Base-by-base conservation (phyloP, 1,139 yeast genomes). In the Yamadazyma songkhlaensis region DNA sequence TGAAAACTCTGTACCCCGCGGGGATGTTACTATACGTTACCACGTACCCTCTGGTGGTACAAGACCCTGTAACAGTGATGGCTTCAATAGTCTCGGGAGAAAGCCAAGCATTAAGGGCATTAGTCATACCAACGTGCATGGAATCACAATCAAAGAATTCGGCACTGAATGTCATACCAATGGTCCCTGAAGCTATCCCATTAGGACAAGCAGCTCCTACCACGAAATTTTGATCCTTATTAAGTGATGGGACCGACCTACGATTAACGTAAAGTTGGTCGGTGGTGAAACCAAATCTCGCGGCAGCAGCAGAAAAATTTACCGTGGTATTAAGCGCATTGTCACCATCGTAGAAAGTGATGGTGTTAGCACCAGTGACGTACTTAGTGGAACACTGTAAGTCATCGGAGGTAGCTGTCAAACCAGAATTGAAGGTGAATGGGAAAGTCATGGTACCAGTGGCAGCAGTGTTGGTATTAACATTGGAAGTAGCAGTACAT, bases 1-100 rank as follows among this genome's bases (percentile, higher is more conserved):
- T 41, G 40, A 49, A 63, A 10, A 64, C 62, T 25, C 65, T 48
- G 41, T 47, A 60, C 2, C 67, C 68, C 3, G 62, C 57, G 2
- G 68, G 66, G 24, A 62, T 38, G 37, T 56, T 53, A 1, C 26
- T 14, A 41, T 54, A 62, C 6, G 36, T 35, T 4, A 57, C 43
- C 1, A 35, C 29, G 32, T 43, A 45, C 0, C 41, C 35, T 6
- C 34, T 29, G 1, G 47, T 9, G 10, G 48, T 31, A 49, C 65
- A 60, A 1, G 46, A 12, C 9, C 42, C 0, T 53, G 37, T 25
- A 29, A 43, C 6, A 30, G 25, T 26, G 43, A 30, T 17, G 39
- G 27, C 20, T 29, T 35, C 20, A 1, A 39, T 34, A 10, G 47
- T 35, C 24, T 39, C 37, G 9, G 64, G 61, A 8, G 12, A 32